Evolutionary conservation across 2,329 filamentous ascomycete species (phyloP).

Genomic region (Emmonsia crescens): DNA sequence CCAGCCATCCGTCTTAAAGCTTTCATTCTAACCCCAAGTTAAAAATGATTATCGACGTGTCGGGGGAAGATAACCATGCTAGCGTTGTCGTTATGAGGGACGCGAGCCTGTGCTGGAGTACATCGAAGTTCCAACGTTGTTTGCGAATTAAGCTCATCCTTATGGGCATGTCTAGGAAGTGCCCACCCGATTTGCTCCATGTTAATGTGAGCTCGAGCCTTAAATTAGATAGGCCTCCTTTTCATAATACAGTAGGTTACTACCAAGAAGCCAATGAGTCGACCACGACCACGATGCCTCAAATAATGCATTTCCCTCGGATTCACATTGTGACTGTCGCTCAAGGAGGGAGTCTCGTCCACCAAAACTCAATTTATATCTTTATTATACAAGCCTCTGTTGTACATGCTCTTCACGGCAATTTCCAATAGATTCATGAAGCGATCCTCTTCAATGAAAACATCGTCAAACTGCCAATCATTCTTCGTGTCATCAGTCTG

Average conservation of each 20-base stretch:
- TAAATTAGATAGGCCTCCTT: background rate
- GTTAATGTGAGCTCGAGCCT: background rate
- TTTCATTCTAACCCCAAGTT: background rate
- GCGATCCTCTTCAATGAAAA: conserved; percentile 17
- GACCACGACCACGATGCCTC: background rate
- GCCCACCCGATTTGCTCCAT: background rate
- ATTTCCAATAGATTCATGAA: conserved; percentile 20
- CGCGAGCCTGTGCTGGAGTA: background rate
- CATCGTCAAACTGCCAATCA: conserved; percentile 19
- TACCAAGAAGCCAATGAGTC: background rate
- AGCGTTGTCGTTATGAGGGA: background rate
- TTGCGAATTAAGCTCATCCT: background rate
- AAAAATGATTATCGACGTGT: background rate
- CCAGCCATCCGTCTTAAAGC: background rate
- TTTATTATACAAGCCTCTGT: conserved; percentile 10
- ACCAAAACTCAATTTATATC: conserved; percentile 6
- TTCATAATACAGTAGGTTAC: background rate
- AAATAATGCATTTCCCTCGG: background rate
- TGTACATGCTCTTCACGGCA: conserved; percentile 16
- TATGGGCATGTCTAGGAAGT: background rate
- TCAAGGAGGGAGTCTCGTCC: background rate
- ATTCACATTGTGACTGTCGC: too few species aligned
- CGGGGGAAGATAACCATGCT: background rate
- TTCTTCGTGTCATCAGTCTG: background rate
- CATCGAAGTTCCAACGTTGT: too few species aligned